A percentile compares a stretch with the other conserved stretches of the same genome.
Evolutionary conservation across 2,329 filamentous ascomycete genomes (phyloP).

Genomic region (Trichophaea hybrida): DNA sequence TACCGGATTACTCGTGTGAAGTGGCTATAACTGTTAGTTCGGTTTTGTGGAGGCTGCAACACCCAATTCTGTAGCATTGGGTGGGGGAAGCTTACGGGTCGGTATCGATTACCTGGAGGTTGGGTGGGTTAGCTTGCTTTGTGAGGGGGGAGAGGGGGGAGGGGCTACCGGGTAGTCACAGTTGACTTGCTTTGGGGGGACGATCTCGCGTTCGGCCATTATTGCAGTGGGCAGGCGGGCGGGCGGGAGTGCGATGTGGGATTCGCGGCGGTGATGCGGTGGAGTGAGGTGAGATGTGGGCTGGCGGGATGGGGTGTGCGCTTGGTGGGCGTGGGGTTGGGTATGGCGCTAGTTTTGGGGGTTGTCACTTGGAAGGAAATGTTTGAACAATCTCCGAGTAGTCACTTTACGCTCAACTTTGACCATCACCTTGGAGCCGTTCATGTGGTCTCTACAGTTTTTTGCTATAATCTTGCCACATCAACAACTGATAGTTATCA

Average conservation of each 20-base stretch:
- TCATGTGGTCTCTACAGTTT: too few relatives aligned
- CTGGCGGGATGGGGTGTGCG: too few relatives aligned
- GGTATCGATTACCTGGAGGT: constrained; percentile 80
- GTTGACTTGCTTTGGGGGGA: constrained; percentile 63
- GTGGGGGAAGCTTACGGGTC: constrained; percentile 59
- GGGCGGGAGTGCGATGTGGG: neutral
- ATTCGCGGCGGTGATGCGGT: neutral
- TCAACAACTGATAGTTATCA: too few relatives aligned
- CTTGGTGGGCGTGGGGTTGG: neutral
- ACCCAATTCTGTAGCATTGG: neutral
- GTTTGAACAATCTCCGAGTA: too few relatives aligned
- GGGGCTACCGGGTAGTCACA: constrained; percentile 71
- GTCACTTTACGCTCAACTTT: neutral
- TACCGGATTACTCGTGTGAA: constrained; percentile 81
- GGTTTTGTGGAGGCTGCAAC: neutral
- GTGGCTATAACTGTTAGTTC: too few relatives aligned
- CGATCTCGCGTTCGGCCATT: constrained; percentile 30
- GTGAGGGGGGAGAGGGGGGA: constrained; percentile 1
- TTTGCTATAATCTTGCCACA: too few relatives aligned
- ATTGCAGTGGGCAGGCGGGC: too few relatives aligned
- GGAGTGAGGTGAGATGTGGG: neutral
- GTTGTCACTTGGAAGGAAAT: neutral
- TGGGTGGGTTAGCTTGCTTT: neutral
- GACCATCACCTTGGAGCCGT: too few relatives aligned
- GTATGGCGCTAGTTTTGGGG: neutral